Conservation (phyloP, 106 monocot genomes). For the Dioscorea zingiberensis region DNA sequence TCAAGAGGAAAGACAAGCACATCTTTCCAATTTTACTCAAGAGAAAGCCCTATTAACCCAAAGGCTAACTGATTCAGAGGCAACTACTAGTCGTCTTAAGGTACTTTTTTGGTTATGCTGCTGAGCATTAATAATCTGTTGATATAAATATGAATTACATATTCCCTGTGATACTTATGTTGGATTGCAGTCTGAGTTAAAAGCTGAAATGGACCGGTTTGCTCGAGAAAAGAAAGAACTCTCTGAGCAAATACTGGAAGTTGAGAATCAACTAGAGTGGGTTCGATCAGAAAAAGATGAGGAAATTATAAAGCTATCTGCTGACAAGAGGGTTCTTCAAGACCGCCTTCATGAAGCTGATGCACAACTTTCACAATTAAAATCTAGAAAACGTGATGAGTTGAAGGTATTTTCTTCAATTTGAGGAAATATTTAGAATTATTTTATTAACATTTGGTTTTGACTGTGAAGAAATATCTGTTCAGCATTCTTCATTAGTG, state of each 20-base stretch:
- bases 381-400: conserved; percentile 78
- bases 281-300: conserved; percentile 86
- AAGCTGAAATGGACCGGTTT: conserved; percentile 65
- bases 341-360: conserved; percentile 88
- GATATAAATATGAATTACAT: not conserved
- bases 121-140: not conserved
- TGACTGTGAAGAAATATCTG: not conserved
- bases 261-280: conserved; percentile 95
- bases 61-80: conserved; percentile 73
- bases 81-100: conserved; percentile 50
- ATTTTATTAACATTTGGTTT: not conserved
- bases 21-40: conserved; percentile 41
- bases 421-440: not conserved
- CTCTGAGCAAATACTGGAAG: conserved; percentile 53
- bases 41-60: conserved; percentile 57
- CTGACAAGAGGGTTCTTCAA: conserved; percentile 72
- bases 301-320: conserved; percentile 62
- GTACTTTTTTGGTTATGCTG: conserved; percentile 24
- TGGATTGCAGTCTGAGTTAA: conserved; percentile 65
- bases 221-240: conserved; percentile 68
- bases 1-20: conserved; percentile 54
- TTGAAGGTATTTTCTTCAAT: conserved; percentile 48
- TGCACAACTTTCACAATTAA: conserved; percentile 76
- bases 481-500: too few species aligned
- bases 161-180: conserved; percentile 11